Evolutionary conservation across 768 basidiomycete genomes (phyloP).

Genomic region (Phaeotremella skinneri): DNA sequence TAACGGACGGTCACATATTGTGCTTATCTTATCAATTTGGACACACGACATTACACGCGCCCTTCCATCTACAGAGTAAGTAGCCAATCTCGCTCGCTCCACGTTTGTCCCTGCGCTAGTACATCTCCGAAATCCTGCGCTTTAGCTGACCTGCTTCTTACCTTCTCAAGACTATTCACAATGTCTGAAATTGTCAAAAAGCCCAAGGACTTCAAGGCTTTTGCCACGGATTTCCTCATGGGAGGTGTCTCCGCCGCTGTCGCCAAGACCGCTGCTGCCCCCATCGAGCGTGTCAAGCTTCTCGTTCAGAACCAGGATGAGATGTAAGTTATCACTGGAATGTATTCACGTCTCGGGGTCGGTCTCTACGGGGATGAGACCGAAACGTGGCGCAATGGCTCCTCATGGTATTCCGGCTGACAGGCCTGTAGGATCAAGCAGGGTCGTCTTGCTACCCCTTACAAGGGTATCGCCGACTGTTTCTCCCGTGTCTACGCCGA

Average conservation of each 20-base stretch:
- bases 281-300: conserved; percentile 99
- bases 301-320: conserved; percentile 99
- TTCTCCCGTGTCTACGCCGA: conserved; percentile 88
- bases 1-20: no score
- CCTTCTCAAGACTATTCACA: conserved; percentile 20
- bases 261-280: conserved; percentile 97
- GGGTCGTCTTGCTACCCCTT: conserved; percentile 91
- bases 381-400: no score
- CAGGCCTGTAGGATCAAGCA: conserved; percentile 80
- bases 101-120: no score
- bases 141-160: conserved; percentile 3
- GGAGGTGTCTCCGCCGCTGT: conserved; percentile 69
- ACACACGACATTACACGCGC: no score
- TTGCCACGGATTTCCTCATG: conserved; percentile 59
- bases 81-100: not conserved
- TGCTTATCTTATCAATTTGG: no score
- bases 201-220: conserved; percentile 87
- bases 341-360: not conserved
- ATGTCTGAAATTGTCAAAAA: conserved; percentile 55
- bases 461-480: conserved; percentile 94
- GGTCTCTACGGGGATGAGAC: no score
- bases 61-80: not conserved
- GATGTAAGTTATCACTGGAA: conserved; percentile 60
- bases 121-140: no score
- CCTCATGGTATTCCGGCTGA: conserved; percentile 8